These are phyloP conservation scores for Raphanus hybrid DNA, from an alignment of 441 rosid species.

Conservation along the genomic window DNA sequence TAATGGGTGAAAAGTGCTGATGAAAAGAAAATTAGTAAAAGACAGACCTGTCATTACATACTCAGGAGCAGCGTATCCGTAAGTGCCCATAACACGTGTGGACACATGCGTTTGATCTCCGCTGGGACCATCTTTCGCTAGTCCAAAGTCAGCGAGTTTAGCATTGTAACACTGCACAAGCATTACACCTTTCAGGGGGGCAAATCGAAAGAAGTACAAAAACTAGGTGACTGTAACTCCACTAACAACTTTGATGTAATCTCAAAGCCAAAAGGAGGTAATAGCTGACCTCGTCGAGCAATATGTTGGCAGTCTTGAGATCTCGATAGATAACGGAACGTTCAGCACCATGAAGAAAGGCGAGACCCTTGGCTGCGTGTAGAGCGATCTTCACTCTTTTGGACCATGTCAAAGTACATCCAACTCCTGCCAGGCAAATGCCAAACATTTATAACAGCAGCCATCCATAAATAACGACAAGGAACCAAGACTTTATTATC, in stretches of 20 bases:
- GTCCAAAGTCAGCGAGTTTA: constrained; percentile 97
- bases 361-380: constrained; percentile 94
- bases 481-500: background rate
- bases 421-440: constrained; percentile 49
- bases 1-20: background rate
- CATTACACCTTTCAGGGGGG: constrained; percentile 36
- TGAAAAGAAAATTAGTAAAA: constrained; percentile 21
- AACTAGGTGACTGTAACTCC: constrained; percentile 13
- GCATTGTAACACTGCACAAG: constrained; percentile 80
- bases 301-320: constrained; percentile 96
- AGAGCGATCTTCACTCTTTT: constrained; percentile 94
- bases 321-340: constrained; percentile 94
- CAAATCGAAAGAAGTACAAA: background rate
- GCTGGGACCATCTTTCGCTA: constrained; percentile 98
- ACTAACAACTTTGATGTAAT: constrained; percentile 5
- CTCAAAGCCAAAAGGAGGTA: constrained; percentile 21
- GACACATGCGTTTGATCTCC: constrained; percentile 99
- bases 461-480: background rate
- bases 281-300: constrained; percentile 70
- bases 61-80: constrained; percentile 99
- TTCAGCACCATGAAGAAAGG: constrained; percentile 93
- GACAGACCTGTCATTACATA: constrained; percentile 97
- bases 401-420: constrained; percentile 90
- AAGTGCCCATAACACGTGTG: constrained; percentile 98
- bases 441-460: background rate